These are phyloP conservation scores for Hymenoscyphus linearis DNA, from an alignment of 2,329 filamentous ascomycete species.

Conservation along the genomic window DNA sequence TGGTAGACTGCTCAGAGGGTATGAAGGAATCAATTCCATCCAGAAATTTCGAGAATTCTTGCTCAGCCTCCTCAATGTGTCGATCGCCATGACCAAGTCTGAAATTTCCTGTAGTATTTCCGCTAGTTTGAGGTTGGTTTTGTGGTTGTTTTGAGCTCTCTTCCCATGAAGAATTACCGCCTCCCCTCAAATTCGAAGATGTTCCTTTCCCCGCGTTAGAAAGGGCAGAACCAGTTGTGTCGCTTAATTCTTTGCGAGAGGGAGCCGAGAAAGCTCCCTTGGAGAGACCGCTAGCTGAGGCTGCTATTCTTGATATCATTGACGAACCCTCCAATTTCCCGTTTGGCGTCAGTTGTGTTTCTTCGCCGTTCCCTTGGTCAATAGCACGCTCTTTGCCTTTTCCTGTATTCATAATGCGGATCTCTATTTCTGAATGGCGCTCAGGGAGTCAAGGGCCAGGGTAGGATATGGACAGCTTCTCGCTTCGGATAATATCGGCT, in stretches of 20 bases:
- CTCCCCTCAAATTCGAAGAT: conserved; percentile 13
- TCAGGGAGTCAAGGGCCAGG: background rate
- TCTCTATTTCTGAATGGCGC: background rate
- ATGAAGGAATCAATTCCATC: conserved; percentile 25
- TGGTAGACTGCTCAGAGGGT: conserved; percentile 16
- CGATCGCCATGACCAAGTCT: conserved; percentile 21
- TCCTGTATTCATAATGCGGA: background rate
- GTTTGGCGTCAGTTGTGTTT: background rate
- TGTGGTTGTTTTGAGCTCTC: conserved; percentile 22
- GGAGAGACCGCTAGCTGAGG: conserved; percentile 34
- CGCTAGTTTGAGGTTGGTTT: conserved; percentile 5
- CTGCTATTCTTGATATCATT: conserved; percentile 25
- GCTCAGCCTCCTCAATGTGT: conserved; percentile 23
- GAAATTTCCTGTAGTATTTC: conserved; percentile 10
- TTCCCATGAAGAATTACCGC: conserved; percentile 13
- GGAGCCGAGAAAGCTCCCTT: conserved; percentile 30
- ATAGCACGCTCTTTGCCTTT: conserved; percentile 7
- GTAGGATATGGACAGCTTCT: background rate
- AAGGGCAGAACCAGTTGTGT: conserved; percentile 17
- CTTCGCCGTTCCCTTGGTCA: conserved; percentile 23
- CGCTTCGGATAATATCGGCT: background rate
- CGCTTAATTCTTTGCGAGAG: conserved; percentile 19
- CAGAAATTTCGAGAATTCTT: conserved; percentile 30
- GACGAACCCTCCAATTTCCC: conserved; percentile 14
- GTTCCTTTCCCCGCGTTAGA: conserved; percentile 25